Percentiles rank a stretch among this genome's conserved stretches.
Conservation (phyloP, 129 eudicot species). For the Chrysanthemum seticuspe region DNA sequence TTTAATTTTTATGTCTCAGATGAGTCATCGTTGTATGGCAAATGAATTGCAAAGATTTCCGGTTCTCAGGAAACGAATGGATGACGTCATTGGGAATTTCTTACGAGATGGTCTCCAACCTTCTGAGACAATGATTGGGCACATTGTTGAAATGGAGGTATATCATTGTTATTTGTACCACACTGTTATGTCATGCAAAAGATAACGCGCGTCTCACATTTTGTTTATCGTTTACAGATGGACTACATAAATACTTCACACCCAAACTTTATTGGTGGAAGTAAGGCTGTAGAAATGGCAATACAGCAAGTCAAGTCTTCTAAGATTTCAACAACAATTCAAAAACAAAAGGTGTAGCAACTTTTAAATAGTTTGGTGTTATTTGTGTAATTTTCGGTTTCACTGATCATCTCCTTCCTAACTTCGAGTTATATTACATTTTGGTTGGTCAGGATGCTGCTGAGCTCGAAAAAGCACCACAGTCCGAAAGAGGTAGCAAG, state of each 20-base stretch:
- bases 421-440: background rate
- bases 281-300: conserved; percentile 85
- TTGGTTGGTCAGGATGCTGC: conserved; percentile 53
- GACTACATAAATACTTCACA: conserved; percentile 98
- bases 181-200: background rate
- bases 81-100: conserved; percentile 78
- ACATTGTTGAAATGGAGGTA: conserved; percentile 99
- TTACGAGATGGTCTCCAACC: conserved; percentile 97
- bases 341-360: conserved; percentile 58
- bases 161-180: background rate
- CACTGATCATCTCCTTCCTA: conserved; percentile 1
- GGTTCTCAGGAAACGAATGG: conserved; percentile 86
- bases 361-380: background rate
- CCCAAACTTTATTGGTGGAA: conserved; percentile 94
- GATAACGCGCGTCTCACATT: background rate
- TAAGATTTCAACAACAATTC: conserved; percentile 45
- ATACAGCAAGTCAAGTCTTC: conserved; percentile 61
- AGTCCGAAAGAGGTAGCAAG: conserved; percentile 71
- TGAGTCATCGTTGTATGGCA: conserved; percentile 92
- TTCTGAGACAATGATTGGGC: conserved; percentile 95
- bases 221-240: conserved; percentile 51
- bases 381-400: background rate
- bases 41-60: conserved; percentile 94
- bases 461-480: conserved; percentile 72
- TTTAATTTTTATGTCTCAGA: conserved; percentile 39